These are phyloP conservation scores for Prunus fruticosa DNA, from an alignment of 306 rosid genomes.

Conservation along the genomic window DNA sequence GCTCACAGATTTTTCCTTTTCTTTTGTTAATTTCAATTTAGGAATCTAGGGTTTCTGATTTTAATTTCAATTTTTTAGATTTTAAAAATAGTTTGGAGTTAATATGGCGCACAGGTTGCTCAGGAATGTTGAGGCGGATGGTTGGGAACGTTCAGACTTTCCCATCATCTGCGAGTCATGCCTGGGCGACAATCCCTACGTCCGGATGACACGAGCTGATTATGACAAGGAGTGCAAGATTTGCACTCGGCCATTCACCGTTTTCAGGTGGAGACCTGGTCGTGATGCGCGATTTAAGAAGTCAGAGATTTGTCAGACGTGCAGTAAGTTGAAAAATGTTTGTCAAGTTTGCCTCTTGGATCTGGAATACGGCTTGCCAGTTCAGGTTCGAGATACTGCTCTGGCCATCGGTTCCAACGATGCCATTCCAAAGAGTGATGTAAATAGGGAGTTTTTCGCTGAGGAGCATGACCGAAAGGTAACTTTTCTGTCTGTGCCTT, in stretches of 20 bases:
- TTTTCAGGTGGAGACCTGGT: slow-evolving; percentile 92
- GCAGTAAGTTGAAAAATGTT: slow-evolving; percentile 82
- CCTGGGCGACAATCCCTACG: slow-evolving; percentile 46
- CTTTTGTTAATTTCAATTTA: too few species aligned
- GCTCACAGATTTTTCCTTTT: too few species aligned
- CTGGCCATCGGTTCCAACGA: slow-evolving; percentile 69
- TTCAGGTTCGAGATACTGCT: slow-evolving; percentile 88
- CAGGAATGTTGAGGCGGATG: slow-evolving; percentile 42
- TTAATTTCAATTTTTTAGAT: too few species aligned
- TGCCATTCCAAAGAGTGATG: slow-evolving; percentile 90
- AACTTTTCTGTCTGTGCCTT: slow-evolving; percentile 2
- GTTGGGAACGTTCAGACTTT: slow-evolving; percentile 50
- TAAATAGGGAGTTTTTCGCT: slow-evolving; percentile 83
- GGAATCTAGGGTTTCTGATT: too few species aligned
- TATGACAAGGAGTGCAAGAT: slow-evolving; percentile 94
- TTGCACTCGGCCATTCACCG: slow-evolving; percentile 90
- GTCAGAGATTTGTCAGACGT: slow-evolving; percentile 87
- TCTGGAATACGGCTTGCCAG: slow-evolving; percentile 86
- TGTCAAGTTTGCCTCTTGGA: slow-evolving; percentile 94
- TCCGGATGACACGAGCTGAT: slow-evolving; percentile 50
- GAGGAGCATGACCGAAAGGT: slow-evolving; percentile 96
- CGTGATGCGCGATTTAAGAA: slow-evolving; percentile 88
- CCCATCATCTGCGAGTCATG: slow-evolving; percentile 51
- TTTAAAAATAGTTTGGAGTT: too few species aligned
- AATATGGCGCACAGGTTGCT: slow-evolving; percentile 41